Percentiles rank a stretch among this genome's conserved stretches.
These are phyloP conservation scores for Madurella mycetomatis DNA, from an alignment of 2,329 filamentous ascomycete species.

Conservation along the genomic window DNA sequence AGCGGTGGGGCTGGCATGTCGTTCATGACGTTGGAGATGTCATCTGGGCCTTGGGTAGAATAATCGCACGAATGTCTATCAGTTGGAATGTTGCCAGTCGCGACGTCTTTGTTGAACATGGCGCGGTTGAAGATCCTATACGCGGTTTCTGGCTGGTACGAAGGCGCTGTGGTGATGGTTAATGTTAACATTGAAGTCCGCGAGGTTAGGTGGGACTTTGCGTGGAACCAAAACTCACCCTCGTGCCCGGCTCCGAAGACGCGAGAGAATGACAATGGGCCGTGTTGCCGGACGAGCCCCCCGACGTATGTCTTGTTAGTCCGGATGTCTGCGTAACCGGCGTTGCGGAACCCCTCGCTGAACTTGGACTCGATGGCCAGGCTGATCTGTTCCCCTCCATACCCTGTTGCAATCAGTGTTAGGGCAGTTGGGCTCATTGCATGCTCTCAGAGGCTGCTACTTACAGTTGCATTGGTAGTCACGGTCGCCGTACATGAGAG, in stretches of 20 bases:
- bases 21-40: slow-evolving; percentile 2
- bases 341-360: slow-evolving; percentile 54
- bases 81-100: slow-evolving; percentile 38
- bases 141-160: slow-evolving; percentile 44
- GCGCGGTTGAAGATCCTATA: slow-evolving; percentile 47
- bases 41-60: slow-evolving; percentile 3
- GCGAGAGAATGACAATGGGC: slow-evolving; percentile 56
- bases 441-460: neutral
- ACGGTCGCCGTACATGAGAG: slow-evolving; percentile 52
- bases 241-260: slow-evolving; percentile 54
- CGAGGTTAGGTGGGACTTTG: neutral
- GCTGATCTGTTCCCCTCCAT: slow-evolving; percentile 46
- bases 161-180: slow-evolving; percentile 33
- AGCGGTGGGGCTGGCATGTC: neutral
- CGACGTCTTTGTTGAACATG: slow-evolving; percentile 43
- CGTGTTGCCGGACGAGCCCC: slow-evolving; percentile 62
- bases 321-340: slow-evolving; percentile 61
- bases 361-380: slow-evolving; percentile 53
- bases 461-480: slow-evolving; percentile 48
- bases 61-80: neutral
- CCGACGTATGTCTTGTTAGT: slow-evolving; percentile 56
- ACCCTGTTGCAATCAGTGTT: slow-evolving; percentile 29
- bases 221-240: neutral
- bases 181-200: too few relatives aligned
- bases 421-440: too few relatives aligned